phyloP scores from a whole-genome alignment of 805 yeast species.

The Zygosaccharomyces gambellarensis region DNA sequence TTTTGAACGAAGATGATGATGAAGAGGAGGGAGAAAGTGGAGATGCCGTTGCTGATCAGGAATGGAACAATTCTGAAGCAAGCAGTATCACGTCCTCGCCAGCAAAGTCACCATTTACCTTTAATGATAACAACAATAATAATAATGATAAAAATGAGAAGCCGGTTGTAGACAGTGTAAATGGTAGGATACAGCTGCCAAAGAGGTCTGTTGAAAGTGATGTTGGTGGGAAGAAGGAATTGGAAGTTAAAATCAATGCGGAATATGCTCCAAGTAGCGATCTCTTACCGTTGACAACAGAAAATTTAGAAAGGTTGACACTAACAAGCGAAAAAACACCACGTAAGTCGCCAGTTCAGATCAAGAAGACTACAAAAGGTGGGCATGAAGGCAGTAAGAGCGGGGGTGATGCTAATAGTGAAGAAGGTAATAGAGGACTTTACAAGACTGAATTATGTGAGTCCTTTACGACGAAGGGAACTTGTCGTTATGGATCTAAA shows the following conservation, averaged over 20 bases:
- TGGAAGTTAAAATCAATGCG: constrained; percentile 31
- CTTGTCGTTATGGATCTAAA: constrained; percentile 83
- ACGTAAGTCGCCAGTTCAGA: constrained; percentile 3
- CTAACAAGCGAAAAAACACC: constrained; percentile 5
- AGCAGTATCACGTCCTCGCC: background rate
- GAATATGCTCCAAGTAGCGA: constrained; percentile 20
- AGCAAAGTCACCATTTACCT: background rate
- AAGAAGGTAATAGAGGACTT: constrained; percentile 51
- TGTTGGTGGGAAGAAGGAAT: constrained; percentile 4
- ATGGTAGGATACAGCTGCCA: background rate
- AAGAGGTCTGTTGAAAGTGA: background rate
- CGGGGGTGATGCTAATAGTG: background rate
- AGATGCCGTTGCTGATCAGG: background rate
- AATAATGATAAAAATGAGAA: background rate
- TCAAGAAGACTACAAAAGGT: constrained; percentile 9
- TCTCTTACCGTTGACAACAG: constrained; percentile 29
- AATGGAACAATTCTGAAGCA: background rate
- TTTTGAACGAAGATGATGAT: constrained; percentile 25
- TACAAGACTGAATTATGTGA: constrained; percentile 91
- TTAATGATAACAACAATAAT: background rate
- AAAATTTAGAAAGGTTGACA: constrained; percentile 26
- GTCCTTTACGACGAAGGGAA: constrained; percentile 62
- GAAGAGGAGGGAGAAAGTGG: constrained; percentile 4
- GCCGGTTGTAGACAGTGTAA: background rate
- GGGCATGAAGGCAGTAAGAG: constrained; percentile 5